Evolutionary conservation across 192 early-diverging fungal species (phyloP).

Genomic region (Gamsiella multidivaricata): DNA sequence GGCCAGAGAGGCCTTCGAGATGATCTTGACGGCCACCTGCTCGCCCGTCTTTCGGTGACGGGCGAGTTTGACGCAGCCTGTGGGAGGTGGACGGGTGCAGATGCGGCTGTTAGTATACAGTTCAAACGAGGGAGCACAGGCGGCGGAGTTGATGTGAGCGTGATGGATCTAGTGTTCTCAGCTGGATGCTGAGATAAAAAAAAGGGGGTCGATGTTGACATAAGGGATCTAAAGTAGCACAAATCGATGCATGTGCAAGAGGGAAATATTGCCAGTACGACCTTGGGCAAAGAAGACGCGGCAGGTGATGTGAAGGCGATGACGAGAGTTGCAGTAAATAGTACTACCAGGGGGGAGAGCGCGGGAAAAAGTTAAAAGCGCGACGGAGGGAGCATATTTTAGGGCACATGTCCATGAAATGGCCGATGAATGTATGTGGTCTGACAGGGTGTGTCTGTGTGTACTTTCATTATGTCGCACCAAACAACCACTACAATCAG

Average conservation of each 20-base stretch:
- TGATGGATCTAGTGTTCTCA: too few species aligned
- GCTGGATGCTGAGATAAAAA: slow-evolving; percentile 20
- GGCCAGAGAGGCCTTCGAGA: slow-evolving; percentile 61
- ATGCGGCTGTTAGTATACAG: too few species aligned
- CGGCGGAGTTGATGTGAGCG: not conserved
- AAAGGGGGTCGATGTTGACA: slow-evolving; percentile 7
- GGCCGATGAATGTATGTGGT: too few species aligned
- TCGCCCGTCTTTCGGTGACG: slow-evolving; percentile 64
- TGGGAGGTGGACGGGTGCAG: not conserved
- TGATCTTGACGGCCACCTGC: slow-evolving; percentile 67
- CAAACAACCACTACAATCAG: not conserved
- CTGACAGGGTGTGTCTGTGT: too few species aligned
- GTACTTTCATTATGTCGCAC: not conserved
- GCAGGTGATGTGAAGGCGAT: not conserved
- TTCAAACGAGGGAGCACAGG: not conserved
- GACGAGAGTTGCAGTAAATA: too few species aligned
- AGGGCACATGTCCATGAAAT: not conserved
- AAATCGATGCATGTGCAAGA: slow-evolving; percentile 13
- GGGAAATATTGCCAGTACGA: not conserved
- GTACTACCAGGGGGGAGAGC: too few species aligned
- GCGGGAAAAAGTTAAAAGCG: not conserved
- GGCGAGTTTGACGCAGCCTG: slow-evolving; percentile 65
- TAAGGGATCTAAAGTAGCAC: not conserved
- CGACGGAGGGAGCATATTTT: not conserved
- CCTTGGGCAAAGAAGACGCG: not conserved